Conservation (phyloP, 108 stramenopile genomes). For the Epithemia pelagica region DNA sequence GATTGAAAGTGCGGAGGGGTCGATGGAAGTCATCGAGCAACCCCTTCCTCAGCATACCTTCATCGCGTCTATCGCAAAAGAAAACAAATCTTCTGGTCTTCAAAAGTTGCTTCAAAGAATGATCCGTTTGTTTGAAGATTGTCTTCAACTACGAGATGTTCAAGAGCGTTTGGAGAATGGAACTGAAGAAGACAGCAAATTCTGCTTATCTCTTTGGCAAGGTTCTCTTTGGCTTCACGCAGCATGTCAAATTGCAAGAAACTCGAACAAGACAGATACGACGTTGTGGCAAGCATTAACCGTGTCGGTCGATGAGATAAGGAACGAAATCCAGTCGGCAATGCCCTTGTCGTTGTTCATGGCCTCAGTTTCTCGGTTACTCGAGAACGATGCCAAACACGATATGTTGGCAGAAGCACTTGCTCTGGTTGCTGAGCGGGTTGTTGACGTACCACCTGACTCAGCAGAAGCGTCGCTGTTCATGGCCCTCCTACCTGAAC, state of each 20-base stretch:
- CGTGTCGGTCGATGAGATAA: background rate
- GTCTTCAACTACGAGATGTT: background rate
- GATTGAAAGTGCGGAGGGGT: background rate
- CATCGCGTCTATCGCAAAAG: background rate
- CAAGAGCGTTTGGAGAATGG: background rate
- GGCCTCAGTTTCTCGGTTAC: conserved; percentile 58
- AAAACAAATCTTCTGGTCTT: background rate
- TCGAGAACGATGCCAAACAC: conserved; percentile 48
- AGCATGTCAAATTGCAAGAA: background rate
- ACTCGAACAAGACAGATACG: background rate
- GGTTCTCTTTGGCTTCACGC: background rate
- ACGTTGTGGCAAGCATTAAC: background rate
- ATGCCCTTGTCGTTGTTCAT: conserved; percentile 36
- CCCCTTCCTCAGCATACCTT: background rate
- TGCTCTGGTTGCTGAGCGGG: conserved; percentile 54
- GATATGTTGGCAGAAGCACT: conserved; percentile 58
- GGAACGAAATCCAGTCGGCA: background rate
- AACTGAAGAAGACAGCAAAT: background rate
- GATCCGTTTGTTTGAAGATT: background rate
- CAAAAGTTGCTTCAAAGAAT: background rate
- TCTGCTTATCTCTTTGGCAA: conserved; percentile 1
- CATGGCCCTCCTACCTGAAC: conserved; percentile 62
- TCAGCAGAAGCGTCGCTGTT: conserved; percentile 67
- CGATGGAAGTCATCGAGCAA: background rate
- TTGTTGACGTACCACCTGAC: conserved; percentile 29